These are phyloP conservation scores for Macroventuria anomochaeta DNA, from an alignment of 2,329 filamentous ascomycete genomes.

Conservation along the genomic window DNA sequence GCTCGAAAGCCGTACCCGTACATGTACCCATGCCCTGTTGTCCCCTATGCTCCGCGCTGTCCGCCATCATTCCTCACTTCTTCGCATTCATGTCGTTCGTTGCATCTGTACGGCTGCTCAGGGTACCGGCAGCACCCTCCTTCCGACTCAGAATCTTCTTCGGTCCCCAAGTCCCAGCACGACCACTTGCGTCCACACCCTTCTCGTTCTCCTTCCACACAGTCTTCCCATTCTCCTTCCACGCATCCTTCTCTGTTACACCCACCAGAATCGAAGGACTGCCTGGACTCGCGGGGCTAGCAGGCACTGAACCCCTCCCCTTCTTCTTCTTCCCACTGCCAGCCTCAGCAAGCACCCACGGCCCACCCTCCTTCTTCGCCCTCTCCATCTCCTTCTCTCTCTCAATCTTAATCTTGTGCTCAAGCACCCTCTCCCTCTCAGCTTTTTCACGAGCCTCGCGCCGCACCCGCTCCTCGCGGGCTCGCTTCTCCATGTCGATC, in stretches of 20 bases:
- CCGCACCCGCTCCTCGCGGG: constrained; percentile 31
- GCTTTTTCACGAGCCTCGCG: constrained; percentile 33
- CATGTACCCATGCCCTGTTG: neutral
- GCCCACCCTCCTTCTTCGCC: constrained; percentile 27
- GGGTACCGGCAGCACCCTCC: constrained; percentile 10
- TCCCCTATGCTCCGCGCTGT: too few relatives aligned
- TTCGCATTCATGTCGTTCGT: neutral
- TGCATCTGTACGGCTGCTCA: neutral
- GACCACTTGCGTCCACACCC: constrained; percentile 21
- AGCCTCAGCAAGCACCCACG: constrained; percentile 29
- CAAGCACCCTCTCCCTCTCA: constrained; percentile 26
- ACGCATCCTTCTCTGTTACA: neutral
- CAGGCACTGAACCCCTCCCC: neutral
- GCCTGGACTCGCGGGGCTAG: neutral
- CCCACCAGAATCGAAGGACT: neutral
- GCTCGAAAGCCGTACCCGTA: neutral
- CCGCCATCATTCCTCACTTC: neutral
- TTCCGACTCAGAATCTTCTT: constrained; percentile 37
- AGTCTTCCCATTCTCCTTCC: constrained; percentile 18
- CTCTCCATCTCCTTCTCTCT: constrained; percentile 24
- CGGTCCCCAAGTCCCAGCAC: constrained; percentile 36
- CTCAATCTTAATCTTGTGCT: constrained; percentile 18
- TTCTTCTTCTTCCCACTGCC: constrained; percentile 29
- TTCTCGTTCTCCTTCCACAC: constrained; percentile 16
- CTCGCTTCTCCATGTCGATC: constrained; percentile 18